A percentile compares a stretch with the other conserved stretches of the same genome.
These are phyloP conservation scores for Monilinia fructigena DNA, from an alignment of 2,329 filamentous ascomycete genomes.

Conservation along the genomic window DNA sequence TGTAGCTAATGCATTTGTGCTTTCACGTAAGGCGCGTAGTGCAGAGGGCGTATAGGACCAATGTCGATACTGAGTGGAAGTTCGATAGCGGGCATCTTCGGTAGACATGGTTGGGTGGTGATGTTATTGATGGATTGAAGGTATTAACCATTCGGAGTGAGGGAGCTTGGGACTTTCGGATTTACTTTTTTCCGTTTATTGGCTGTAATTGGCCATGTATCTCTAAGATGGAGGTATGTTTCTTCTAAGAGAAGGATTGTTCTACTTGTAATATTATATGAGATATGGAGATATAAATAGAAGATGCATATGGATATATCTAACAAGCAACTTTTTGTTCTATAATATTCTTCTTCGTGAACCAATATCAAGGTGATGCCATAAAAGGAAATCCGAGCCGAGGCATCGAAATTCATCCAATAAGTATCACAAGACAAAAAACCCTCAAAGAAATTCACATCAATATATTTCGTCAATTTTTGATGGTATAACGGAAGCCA, in stretches of 20 bases:
- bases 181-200: constrained; percentile 8
- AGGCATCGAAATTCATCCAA: neutral
- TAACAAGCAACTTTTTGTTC: too few relatives aligned
- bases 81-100: constrained; percentile 88
- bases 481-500: neutral
- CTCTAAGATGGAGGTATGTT: neutral
- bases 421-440: neutral
- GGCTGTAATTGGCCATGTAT: neutral
- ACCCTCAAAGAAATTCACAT: constrained; percentile 3
- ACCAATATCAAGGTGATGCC: neutral
- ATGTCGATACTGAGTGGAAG: constrained; percentile 83
- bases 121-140: neutral
- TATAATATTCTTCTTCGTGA: neutral
- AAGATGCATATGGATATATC: neutral
- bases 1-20: constrained; percentile 77
- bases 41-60: constrained; percentile 86
- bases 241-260: neutral
- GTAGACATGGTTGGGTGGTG: constrained; percentile 19
- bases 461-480: neutral
- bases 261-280: neutral
- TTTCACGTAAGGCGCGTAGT: constrained; percentile 68
- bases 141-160: neutral
- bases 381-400: neutral
- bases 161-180: constrained; percentile 10
- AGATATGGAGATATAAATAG: neutral